phyloP scores from a whole-genome alignment of 768 basidiomycete genomes.

The Russula dissimulans region DNA sequence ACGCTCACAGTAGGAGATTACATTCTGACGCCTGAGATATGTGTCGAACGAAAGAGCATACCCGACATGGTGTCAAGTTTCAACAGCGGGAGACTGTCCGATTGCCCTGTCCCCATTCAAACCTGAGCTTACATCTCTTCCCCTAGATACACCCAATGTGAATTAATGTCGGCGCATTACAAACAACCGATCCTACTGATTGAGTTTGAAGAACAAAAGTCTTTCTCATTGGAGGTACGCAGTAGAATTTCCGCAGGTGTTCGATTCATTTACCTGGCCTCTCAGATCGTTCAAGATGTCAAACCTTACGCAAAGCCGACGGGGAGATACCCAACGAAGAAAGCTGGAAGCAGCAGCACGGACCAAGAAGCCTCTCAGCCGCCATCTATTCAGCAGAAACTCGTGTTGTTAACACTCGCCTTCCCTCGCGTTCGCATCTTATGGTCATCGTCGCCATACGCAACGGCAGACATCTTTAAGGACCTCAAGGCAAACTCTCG shows the following conservation, averaged over 20 bases:
- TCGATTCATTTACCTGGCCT: background rate
- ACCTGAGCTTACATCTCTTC: background rate
- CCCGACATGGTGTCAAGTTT: constrained; percentile 90
- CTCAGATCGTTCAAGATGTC: constrained; percentile 51
- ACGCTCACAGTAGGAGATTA: constrained; percentile 96
- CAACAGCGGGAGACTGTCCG: constrained; percentile 87
- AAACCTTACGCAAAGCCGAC: constrained; percentile 59
- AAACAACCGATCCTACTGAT: constrained; percentile 89
- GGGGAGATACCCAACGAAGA: constrained; percentile 47
- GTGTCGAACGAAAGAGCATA: constrained; percentile 92
- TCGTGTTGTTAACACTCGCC: constrained; percentile 78
- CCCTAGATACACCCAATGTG: constrained; percentile 88
- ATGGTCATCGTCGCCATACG: constrained; percentile 95
- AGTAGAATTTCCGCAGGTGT: background rate
- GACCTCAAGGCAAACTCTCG: constrained; percentile 75
- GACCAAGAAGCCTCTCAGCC: constrained; percentile 31
- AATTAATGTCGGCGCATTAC: constrained; percentile 93
- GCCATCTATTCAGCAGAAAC: constrained; percentile 76
- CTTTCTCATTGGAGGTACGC: constrained; percentile 79
- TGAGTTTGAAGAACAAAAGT: constrained; percentile 96
- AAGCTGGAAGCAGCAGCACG: constrained; percentile 28
- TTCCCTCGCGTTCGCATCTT: constrained; percentile 92
- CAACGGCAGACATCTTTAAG: constrained; percentile 83
- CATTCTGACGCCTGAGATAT: constrained; percentile 89
- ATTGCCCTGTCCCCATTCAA: constrained; percentile 11